A percentile compares a stretch with the other conserved stretches of the same genome.
phyloP scores from a whole-genome alignment of 192 early-diverging fungal species.

The Umbelopsis isabellina region DNA sequence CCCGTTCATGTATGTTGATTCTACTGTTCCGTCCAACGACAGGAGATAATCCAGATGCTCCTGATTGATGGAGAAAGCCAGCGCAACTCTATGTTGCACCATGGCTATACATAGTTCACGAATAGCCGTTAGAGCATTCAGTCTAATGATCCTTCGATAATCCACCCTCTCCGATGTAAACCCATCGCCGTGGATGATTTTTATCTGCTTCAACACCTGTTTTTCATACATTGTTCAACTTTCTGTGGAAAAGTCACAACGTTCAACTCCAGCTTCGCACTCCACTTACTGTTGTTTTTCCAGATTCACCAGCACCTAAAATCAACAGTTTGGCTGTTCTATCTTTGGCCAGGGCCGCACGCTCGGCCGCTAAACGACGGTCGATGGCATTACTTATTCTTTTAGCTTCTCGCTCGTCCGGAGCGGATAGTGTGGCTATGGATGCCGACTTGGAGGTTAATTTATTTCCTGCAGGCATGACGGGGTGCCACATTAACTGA shows the following conservation, averaged over 20 bases:
- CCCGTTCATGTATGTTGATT: conserved; percentile 81
- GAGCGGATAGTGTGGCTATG: too few species aligned
- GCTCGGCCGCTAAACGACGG: too few species aligned
- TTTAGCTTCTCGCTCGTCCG: too few species aligned
- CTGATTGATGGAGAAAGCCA: neutral
- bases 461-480: neutral
- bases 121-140: conserved; percentile 51
- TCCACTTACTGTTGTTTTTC: conserved; percentile 54
- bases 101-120: conserved; percentile 51
- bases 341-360: neutral
- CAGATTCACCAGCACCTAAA: conserved; percentile 58
- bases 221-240: conserved; percentile 44
- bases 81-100: conserved; percentile 32
- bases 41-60: conserved; percentile 21
- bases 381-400: too few species aligned
- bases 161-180: conserved; percentile 49
- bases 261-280: conserved; percentile 22
- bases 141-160: conserved; percentile 50
- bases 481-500: neutral
- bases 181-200: conserved; percentile 55
- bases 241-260: conserved; percentile 41
- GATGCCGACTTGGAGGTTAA: too few species aligned
- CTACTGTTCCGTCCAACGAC: conserved; percentile 5
- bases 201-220: conserved; percentile 60
- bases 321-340: conserved; percentile 25